Conservation (phyloP, 1,139 yeast genomes). For the Saccharomyces hybrid region DNA sequence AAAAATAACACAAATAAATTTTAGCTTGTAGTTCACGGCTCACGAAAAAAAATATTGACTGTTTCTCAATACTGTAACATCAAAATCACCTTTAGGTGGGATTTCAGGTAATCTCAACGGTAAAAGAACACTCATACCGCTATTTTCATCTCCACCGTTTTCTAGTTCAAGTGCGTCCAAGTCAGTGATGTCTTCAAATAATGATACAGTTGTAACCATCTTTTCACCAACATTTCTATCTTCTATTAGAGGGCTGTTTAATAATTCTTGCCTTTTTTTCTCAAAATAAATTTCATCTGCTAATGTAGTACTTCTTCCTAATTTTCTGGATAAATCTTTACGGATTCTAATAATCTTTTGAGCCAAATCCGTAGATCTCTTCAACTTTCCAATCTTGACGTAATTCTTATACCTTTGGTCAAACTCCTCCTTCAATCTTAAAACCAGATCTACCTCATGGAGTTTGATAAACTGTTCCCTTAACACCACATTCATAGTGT, state of each 20-base stretch:
- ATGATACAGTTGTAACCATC: slow-evolving; percentile 69
- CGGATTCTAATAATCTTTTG: slow-evolving; percentile 44
- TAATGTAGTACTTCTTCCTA: slow-evolving; percentile 54
- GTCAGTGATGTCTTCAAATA: slow-evolving; percentile 37
- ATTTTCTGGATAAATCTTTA: slow-evolving; percentile 41
- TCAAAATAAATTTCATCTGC: slow-evolving; percentile 73
- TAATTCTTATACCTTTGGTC: slow-evolving; percentile 70
- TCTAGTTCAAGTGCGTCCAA: slow-evolving; percentile 23
- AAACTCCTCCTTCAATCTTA: slow-evolving; percentile 68
- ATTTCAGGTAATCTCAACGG: slow-evolving; percentile 68
- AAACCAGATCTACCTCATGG: slow-evolving; percentile 67
- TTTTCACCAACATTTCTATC: slow-evolving; percentile 45
- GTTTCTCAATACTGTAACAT: slow-evolving; percentile 61
- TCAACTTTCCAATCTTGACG: slow-evolving; percentile 52
- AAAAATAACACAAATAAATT: not conserved
- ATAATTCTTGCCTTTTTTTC: slow-evolving; percentile 49
- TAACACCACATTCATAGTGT: slow-evolving; percentile 59
- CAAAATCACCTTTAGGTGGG: slow-evolving; percentile 79
- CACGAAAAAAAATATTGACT: slow-evolving; percentile 72
- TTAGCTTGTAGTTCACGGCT: not conserved
- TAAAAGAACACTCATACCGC: slow-evolving; percentile 36
- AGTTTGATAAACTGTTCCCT: slow-evolving; percentile 75
- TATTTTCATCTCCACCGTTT: slow-evolving; percentile 27
- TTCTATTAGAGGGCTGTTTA: slow-evolving; percentile 47
- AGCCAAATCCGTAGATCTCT: slow-evolving; percentile 48